phyloP scores from a whole-genome alignment of 2,329 filamentous ascomycete species.

The Pseudogymnoascus sp. region DNA sequence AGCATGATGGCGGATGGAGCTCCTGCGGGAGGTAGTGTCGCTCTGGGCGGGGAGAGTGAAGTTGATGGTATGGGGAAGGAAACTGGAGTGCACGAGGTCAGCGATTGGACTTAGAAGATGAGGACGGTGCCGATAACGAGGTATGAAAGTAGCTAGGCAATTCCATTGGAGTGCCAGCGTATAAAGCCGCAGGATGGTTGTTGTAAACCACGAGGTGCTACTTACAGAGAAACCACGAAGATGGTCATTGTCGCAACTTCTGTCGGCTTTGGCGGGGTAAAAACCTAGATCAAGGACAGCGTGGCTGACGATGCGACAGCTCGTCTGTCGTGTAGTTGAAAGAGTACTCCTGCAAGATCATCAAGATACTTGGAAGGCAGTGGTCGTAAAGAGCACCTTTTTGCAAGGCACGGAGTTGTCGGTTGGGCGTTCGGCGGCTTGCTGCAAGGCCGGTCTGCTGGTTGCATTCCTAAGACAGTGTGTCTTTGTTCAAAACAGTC shows the following conservation, averaged over 20 bases:
- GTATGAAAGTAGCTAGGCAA: neutral
- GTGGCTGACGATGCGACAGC: neutral
- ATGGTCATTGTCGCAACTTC: slow-evolving; percentile 40
- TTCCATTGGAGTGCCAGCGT: neutral
- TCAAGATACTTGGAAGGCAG: neutral
- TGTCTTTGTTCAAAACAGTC: slow-evolving; percentile 1
- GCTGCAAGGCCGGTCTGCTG: slow-evolving; percentile 2
- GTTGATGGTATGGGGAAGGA: slow-evolving; percentile 85
- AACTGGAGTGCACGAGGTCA: slow-evolving; percentile 42
- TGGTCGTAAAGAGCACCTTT: neutral
- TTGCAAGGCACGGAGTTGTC: neutral
- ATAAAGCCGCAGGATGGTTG: neutral
- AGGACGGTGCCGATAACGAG: neutral
- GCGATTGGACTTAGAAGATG: neutral
- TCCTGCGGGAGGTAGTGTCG: slow-evolving; percentile 32
- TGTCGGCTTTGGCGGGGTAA: neutral
- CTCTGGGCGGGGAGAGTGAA: slow-evolving; percentile 59
- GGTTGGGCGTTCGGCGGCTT: neutral
- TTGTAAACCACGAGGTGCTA: slow-evolving; percentile 16
- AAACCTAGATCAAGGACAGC: neutral
- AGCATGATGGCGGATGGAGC: slow-evolving; percentile 20
- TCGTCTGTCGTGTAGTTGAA: neutral
- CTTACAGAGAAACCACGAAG: slow-evolving; percentile 51
- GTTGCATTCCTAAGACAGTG: slow-evolving; percentile 8
- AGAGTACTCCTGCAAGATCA: neutral